phyloP scores from a whole-genome alignment of 305 asterid genomes.

The Solanum hybrid region DNA sequence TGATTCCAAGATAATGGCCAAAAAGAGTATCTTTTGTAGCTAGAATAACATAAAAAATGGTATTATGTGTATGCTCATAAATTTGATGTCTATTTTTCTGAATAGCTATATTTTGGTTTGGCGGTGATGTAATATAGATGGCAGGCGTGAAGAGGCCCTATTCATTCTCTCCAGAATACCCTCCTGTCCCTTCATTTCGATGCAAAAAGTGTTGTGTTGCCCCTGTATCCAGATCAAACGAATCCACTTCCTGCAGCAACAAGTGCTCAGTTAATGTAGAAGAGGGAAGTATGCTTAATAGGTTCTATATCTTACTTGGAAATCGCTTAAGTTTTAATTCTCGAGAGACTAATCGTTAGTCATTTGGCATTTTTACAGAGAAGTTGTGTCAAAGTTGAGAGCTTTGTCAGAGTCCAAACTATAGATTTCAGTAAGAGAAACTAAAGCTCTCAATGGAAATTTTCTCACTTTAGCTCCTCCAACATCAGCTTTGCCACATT shows the following conservation, averaged over 20 bases:
- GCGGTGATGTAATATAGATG: not conserved
- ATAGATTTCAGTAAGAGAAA: too few relatives aligned
- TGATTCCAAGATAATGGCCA: not conserved
- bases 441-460: too few relatives aligned
- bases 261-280: slow-evolving; percentile 5
- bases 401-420: too few relatives aligned
- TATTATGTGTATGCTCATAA: not conserved
- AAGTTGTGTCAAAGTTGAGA: too few relatives aligned
- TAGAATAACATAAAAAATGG: not conserved
- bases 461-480: too few relatives aligned
- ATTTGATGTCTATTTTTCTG: not conserved
- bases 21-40: not conserved
- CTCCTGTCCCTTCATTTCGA: not conserved
- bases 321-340: not conserved
- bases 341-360: not conserved
- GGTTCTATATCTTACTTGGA: slow-evolving; percentile 20
- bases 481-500: too few relatives aligned
- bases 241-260: not conserved
- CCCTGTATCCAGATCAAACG: not conserved
- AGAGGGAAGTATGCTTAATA: slow-evolving; percentile 26
- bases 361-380: not conserved
- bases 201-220: not conserved
- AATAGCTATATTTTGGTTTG: not conserved
- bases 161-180: not conserved
- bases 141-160: not conserved